A percentile compares a stretch with the other conserved stretches of the same genome.
These are phyloP conservation scores for Trichophyton benhamiae DNA, from an alignment of 2,329 filamentous ascomycete species.

Conservation along the genomic window DNA sequence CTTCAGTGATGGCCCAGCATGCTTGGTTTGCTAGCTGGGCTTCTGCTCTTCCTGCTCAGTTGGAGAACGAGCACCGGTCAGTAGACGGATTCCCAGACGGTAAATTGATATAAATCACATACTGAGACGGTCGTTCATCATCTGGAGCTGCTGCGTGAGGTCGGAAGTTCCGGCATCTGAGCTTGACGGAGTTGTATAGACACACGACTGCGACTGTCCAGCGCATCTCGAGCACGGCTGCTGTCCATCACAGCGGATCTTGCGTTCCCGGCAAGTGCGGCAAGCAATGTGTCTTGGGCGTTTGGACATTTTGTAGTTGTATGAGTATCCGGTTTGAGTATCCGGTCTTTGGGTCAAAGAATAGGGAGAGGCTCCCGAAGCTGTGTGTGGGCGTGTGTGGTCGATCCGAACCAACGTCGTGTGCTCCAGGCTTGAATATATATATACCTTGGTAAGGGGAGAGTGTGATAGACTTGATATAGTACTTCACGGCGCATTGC, in stretches of 20 bases:
- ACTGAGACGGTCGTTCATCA: slow-evolving; percentile 6
- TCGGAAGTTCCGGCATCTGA: slow-evolving; percentile 1
- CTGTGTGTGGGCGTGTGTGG: not conserved
- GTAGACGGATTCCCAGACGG: not conserved
- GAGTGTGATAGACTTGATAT: not conserved
- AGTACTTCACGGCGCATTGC: not conserved
- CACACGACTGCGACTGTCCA: slow-evolving; percentile 4
- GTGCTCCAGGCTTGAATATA: not conserved
- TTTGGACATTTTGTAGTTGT: slow-evolving; percentile 1
- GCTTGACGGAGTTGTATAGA: slow-evolving; percentile 4
- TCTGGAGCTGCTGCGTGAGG: slow-evolving; percentile 2
- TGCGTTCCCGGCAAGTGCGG: slow-evolving; percentile 5
- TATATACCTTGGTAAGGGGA: not conserved
- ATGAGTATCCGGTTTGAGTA: too few species aligned
- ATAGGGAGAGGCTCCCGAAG: not conserved
- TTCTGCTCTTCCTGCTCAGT: not conserved
- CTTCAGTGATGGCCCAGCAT: slow-evolving; percentile 1
- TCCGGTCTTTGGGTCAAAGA: too few species aligned
- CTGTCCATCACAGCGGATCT: slow-evolving; percentile 6
- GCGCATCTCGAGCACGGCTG: slow-evolving; percentile 4
- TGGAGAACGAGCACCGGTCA: not conserved
- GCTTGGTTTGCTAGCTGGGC: slow-evolving; percentile 4
- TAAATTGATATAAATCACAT: not conserved
- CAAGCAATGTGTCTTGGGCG: slow-evolving; percentile 7
- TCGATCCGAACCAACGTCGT: not conserved